Base-by-base conservation (phyloP, 805 yeast genomes). In the Cyberlindnera sargentensis region DNA sequence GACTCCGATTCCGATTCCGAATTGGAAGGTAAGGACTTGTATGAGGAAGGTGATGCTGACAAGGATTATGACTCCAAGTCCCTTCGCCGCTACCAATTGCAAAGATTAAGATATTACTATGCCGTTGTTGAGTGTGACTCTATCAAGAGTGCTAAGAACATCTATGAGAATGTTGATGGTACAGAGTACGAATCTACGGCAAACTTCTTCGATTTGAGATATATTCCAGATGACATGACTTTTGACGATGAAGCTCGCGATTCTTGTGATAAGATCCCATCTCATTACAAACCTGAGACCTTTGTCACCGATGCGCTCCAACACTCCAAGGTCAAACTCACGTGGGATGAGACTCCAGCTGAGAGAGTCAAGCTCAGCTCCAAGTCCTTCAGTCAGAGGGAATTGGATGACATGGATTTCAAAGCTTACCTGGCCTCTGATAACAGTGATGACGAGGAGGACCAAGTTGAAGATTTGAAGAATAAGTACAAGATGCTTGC, bases 341-440 rank as follows among this genome's bases (percentile, higher is more conserved):
- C 98, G 0, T 93, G 99, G 99, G 99, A 93, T 64, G 98, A 91
- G 66, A 95, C 98, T 0, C 98, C 99, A 6, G 82, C 80, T 45
- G 97, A 89, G 57, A 77, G 99, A 57, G 63, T 78, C 15, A 78
- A 83, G 46, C 62, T 90, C 42, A 76, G 96, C 1, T 74, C 84
- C 11, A 81, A 83, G 52, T 87, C 89, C 6, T 91, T 93, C 62
- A 79, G 88, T 39, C 93, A 85, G 60, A 81, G 84, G 60, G 98
- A 93, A 61, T 71, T 88, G 39, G 93, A 84, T 54, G 91, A 84
- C 41, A 83, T 82, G 89, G 97, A 90, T 62, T 83, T 90, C 67
- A 78, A 85, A 55, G 96, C 98, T 1, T 93, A 90, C 57, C 68
- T 90, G 46, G 98, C 96, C 0, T 82, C 84, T 41, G 91, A 80